Evolutionary conservation across 169 alveolate species (phyloP).

Genomic region (Plasmodium vinckei): DNA sequence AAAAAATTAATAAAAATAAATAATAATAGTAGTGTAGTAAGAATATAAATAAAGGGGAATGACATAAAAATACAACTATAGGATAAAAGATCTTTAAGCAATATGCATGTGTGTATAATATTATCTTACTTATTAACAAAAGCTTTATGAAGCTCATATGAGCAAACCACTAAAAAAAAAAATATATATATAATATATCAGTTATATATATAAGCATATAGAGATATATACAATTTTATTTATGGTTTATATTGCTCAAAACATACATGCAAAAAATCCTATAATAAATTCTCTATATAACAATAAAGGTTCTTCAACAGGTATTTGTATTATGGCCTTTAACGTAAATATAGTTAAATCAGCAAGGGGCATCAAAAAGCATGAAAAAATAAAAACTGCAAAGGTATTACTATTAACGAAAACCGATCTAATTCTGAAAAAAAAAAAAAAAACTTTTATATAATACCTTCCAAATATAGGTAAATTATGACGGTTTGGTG

Average conservation of each 20-base stretch:
- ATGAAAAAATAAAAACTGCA: conserved; percentile 7
- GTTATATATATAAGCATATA: no score
- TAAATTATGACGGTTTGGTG: no score
- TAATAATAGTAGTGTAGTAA: no score
- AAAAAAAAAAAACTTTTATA: neutral
- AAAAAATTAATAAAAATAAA: neutral
- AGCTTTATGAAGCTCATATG: neutral
- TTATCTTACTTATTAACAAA: neutral
- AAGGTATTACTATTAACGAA: conserved; percentile 36
- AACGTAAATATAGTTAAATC: conserved; percentile 56
- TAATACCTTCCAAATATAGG: no score
- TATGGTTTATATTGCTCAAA: no score
- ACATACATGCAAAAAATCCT: no score
- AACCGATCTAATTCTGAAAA: conserved; percentile 25
- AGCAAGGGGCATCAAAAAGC: neutral
- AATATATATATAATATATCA: no score
- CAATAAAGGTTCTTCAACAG: no score
- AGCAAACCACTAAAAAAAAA: neutral
- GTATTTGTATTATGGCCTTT: conserved; percentile 31
- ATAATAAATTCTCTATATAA: no score
- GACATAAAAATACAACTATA: neutral
- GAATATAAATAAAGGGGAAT: neutral
- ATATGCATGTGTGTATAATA: neutral
- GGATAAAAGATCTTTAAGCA: no score
- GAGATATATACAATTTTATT: no score